Base-by-base conservation (phyloP, 2,329 filamentous ascomycete genomes). In the Fusarium sulawesiense region DNA sequence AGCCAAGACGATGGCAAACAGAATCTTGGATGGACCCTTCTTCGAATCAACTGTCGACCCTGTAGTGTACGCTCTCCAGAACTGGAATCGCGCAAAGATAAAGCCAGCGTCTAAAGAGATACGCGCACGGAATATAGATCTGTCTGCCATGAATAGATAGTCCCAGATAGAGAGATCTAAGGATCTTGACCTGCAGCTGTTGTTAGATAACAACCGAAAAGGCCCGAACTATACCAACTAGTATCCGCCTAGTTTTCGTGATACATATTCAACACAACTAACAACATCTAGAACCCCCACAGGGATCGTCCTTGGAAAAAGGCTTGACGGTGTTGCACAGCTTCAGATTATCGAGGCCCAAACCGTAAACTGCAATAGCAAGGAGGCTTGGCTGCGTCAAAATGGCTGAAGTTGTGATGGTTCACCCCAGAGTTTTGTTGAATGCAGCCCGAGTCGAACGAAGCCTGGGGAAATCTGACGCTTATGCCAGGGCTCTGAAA, bases 401-500 rank as follows among this genome's bases (percentile, higher is more conserved):
- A 51, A 30, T 47, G 54, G 29, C 29, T 59, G 54, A 64, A 60
- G n/a, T n/a, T n/a, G n/a, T n/a, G n/a, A n/a, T n/a, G n/a, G n/a
- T n/a, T n/a, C n/a, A n/a, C 68, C 64, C 67, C 68, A 65, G 68
- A 56, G 44, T 71, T 51, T 10, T 63, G 37, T 58, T 66, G 47
- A 46, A 56, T 67, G 63, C n/a, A n/a, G n/a, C n/a, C n/a, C n/a
- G n/a, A n/a, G n/a, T n/a, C n/a, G n/a, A n/a, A n/a, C n/a, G n/a
- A 64, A 55, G 68, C 55, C 60, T 64, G 68, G 68, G 51, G 68
- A 68, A 68, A 68, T 64, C 67, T 65, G 42, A 7, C 37, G 58
- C 63, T 58, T 67, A 63, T 64, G 49, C 44, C 42, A 56, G 50
- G 67, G 54, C 58, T 48, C 48, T 32, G 27, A 41, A 30, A 66